Base-by-base conservation (phyloP, 169 alveolate species). In the Plasmodium malariae region DNA sequence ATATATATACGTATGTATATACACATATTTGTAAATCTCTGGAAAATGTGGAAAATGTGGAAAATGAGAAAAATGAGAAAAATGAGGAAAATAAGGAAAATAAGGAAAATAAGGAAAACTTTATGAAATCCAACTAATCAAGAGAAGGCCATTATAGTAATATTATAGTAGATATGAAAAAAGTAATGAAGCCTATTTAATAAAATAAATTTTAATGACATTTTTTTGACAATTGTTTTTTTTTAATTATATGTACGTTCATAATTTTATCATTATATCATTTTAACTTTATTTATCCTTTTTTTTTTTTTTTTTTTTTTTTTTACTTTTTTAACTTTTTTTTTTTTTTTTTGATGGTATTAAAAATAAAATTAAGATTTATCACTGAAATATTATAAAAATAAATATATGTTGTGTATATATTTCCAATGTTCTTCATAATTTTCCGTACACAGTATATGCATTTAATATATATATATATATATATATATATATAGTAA, bases 191-290 rank as follows among this genome's bases (percentile, higher is more conserved):
- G 32, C 14, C 45, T 28, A 48, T 51, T 30, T 71, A 71, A 11
- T 71, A 19, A 37, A 21, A 49, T 14, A 17, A 45, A 45, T 71
- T 71, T 48, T 71, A 48, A 28, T 34, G 51, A 6, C 21, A 68
- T 68, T 36, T 30, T 71, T 45, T 48, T 71, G 1, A 57, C 34
- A 57, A 57, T 57, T 57, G 68, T 71, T 71, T 71, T 71, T 48
- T 60, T 60, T 68, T 68, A 34, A 26, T 63, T 45, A 3, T 65
- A 65, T 65, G 74, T 11, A 65, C 74, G 74, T 65, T 65, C 34
- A 65, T 65, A 65, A 65, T 9, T 24, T 65, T 65, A 65, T 65
- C 49, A 19, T 5, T 45, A 26, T 32, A n/a, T n/a, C n/a, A n/a
- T n/a, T n/a, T n/a, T n/a, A n/a, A n/a, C n/a, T n/a, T n/a, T n/a